Evolutionary conservation across 1,284 basidiomycete genomes (phyloP).

Genomic region (Irpex sp.): DNA sequence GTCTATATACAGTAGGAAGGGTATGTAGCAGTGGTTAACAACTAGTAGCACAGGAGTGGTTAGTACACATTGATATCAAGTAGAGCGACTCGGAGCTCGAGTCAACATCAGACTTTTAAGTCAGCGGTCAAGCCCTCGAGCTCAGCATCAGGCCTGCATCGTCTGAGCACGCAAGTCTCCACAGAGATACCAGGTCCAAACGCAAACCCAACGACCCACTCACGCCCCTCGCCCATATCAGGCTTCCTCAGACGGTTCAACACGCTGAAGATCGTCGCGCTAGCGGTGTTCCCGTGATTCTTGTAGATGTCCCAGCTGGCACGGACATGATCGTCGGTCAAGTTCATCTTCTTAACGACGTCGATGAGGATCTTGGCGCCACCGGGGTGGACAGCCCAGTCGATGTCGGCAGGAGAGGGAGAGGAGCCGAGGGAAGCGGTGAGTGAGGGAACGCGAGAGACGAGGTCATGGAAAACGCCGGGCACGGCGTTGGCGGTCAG

Average conservation of each 20-base stretch:
- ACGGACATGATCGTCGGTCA: conserved; percentile 6
- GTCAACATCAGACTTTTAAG: neutral
- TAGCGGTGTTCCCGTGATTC: conserved; percentile 8
- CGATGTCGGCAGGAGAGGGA: conserved; percentile 2
- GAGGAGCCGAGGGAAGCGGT: neutral
- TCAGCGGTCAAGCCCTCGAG: neutral
- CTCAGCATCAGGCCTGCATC: neutral
- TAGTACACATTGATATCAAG: too few species aligned
- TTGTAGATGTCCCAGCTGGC: conserved; percentile 11
- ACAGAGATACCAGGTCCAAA: conserved; percentile 10
- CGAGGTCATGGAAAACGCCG: conserved; percentile 5
- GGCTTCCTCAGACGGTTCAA: conserved; percentile 1
- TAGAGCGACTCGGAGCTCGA: too few species aligned
- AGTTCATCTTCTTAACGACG: conserved; percentile 4
- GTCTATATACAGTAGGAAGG: too few species aligned
- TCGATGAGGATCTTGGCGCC: conserved; percentile 8
- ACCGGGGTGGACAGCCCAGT: conserved; percentile 11
- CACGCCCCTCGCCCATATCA: conserved; percentile 6
- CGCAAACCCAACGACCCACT: conserved; percentile 2
- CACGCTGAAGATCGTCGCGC: conserved; percentile 8
- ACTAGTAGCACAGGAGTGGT: too few species aligned
- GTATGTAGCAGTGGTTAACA: too few species aligned
- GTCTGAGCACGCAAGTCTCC: conserved; percentile 7
- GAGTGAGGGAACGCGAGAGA: conserved; percentile 3
- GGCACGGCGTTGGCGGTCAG: conserved; percentile 5